These are phyloP conservation scores for Gastrodia elata DNA, from an alignment of 106 monocot species.

Conservation along the genomic window DNA sequence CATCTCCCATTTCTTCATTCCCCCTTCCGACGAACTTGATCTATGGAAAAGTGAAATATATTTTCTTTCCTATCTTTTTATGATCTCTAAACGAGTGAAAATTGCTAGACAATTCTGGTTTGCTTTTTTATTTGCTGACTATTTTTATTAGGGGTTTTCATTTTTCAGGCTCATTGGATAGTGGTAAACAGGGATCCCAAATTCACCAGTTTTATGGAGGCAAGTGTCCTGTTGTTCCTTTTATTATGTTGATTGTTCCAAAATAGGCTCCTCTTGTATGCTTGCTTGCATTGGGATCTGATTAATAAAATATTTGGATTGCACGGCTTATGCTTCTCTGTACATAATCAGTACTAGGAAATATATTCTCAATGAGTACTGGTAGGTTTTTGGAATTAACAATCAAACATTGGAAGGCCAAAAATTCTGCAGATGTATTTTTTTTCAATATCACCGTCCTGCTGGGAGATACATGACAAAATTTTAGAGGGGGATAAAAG, in stretches of 20 bases:
- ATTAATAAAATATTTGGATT: background rate
- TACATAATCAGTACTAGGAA: background rate
- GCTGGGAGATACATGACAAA: background rate
- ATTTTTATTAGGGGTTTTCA: slow-evolving; percentile 5
- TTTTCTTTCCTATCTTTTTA: background rate
- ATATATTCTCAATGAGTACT: background rate
- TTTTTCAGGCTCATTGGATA: slow-evolving; percentile 75
- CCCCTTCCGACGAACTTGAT: background rate
- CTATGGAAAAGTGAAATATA: background rate
- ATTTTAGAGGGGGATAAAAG: background rate
- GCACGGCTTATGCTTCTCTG: background rate
- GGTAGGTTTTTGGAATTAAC: background rate
- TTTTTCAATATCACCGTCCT: background rate
- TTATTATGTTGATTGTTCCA: background rate
- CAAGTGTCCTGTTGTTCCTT: slow-evolving; percentile 9
- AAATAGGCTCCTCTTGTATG: background rate
- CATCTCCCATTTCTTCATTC: background rate
- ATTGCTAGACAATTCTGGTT: background rate
- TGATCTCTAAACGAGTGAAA: background rate
- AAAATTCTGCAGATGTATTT: background rate
- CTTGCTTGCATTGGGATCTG: background rate
- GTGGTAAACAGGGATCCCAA: slow-evolving; percentile 98
- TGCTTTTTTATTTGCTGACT: background rate
- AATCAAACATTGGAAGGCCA: background rate
- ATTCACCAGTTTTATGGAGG: slow-evolving; percentile 98